phyloP scores from a whole-genome alignment of 441 rosid genomes.

The Pelargonium myrrhifolium region DNA sequence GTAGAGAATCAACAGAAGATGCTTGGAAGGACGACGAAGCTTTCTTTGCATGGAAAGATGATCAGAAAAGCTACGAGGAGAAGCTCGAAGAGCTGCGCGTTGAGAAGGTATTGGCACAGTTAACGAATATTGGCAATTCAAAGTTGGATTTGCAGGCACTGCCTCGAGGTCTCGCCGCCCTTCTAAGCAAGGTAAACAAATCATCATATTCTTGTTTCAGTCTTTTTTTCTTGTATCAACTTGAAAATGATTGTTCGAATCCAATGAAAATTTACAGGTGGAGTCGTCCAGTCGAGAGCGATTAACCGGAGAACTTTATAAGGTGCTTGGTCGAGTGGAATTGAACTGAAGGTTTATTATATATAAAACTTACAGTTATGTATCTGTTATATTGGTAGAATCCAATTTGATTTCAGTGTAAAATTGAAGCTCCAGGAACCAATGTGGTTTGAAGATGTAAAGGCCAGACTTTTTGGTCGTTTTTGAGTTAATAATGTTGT shows the following conservation, averaged over 20 bases:
- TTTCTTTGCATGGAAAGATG: conserved; percentile 82
- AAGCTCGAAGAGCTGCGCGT: conserved; percentile 66
- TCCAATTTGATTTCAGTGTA: no score
- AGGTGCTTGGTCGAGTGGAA: conserved; percentile 46
- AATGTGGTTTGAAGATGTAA: no score
- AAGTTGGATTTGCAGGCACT: conserved; percentile 65
- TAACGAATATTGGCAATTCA: conserved; percentile 62
- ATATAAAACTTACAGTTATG: no score
- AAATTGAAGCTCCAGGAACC: no score
- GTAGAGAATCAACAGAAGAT: conserved; percentile 30
- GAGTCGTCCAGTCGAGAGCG: conserved; percentile 58
- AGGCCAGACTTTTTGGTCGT: no score
- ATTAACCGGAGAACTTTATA: conserved; percentile 51
- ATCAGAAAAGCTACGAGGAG: conserved; percentile 46
- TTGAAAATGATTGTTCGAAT: conserved; percentile 20
- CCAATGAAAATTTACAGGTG: conserved; percentile 72
- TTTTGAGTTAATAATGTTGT: no score
- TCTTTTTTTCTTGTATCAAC: neutral
- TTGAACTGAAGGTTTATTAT: no score
- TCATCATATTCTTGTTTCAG: neutral
- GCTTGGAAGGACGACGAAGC: conserved; percentile 79
- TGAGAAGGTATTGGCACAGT: conserved; percentile 61
- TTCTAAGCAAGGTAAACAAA: conserved; percentile 71
- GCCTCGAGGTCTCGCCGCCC: conserved; percentile 81
- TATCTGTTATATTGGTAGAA: no score